These are phyloP conservation scores for Quercus glauca DNA, from an alignment of 306 rosid genomes.

Conservation along the genomic window DNA sequence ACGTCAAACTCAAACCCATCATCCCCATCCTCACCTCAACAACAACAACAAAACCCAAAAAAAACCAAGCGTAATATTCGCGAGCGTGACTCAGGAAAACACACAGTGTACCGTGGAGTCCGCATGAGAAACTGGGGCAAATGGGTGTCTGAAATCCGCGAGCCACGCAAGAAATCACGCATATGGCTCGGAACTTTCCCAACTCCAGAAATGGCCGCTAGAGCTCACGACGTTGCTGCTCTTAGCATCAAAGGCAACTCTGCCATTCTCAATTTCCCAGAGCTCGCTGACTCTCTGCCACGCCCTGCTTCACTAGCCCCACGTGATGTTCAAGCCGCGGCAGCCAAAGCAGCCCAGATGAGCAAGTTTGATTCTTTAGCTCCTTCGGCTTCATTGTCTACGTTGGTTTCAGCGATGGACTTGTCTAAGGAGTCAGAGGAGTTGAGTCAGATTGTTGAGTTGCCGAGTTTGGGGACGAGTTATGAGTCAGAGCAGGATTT, in stretches of 20 bases:
- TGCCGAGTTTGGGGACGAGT: slow-evolving; percentile 55
- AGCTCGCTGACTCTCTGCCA: slow-evolving; percentile 60
- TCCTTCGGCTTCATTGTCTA: slow-evolving; percentile 20
- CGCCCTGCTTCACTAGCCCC: slow-evolving; percentile 78
- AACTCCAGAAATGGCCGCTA: slow-evolving; percentile 88
- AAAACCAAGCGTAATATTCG: slow-evolving; percentile 35
- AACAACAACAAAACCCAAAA: not conserved
- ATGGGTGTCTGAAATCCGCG: slow-evolving; percentile 98
- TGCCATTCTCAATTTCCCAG: slow-evolving; percentile 90
- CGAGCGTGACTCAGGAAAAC: slow-evolving; percentile 47
- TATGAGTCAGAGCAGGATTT: slow-evolving; percentile 29
- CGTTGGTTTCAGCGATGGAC: slow-evolving; percentile 36
- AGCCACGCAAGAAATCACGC: slow-evolving; percentile 91
- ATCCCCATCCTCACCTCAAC: slow-evolving; percentile 21
- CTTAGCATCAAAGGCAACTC: slow-evolving; percentile 76
- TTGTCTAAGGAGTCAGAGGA: slow-evolving; percentile 49
- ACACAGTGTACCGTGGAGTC: slow-evolving; percentile 74
- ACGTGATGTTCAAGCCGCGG: slow-evolving; percentile 87
- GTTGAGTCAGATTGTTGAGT: slow-evolving; percentile 61
- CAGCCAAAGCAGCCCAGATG: slow-evolving; percentile 85
- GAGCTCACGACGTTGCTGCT: slow-evolving; percentile 98
- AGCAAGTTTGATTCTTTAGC: slow-evolving; percentile 27
- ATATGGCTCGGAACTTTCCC: slow-evolving; percentile 97
- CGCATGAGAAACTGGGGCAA: slow-evolving; percentile 96
- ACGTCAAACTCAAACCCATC: slow-evolving; percentile 39